Evolutionary conservation across 2,329 filamentous ascomycete genomes (phyloP).

Genomic region (Claviceps sp.): DNA sequence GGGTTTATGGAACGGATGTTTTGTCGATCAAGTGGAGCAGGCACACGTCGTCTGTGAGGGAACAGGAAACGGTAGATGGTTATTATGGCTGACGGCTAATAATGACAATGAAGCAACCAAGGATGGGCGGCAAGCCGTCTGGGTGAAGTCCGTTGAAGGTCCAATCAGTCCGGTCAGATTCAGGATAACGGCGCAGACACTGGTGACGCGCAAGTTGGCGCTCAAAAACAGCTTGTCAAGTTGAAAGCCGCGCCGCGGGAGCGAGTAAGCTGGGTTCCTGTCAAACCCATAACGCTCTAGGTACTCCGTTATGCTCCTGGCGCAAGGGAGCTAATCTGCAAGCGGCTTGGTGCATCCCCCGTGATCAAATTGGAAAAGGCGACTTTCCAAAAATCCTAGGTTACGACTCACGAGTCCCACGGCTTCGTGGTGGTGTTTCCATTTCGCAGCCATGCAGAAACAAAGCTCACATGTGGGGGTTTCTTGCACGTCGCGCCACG

Average conservation of each 20-base stretch:
- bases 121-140: background rate
- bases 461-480: too few relatives aligned
- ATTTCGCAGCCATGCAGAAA: too few relatives aligned
- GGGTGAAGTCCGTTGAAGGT: too few relatives aligned
- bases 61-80: background rate
- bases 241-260: too few relatives aligned
- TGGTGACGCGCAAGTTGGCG: background rate
- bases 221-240: background rate
- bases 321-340: background rate
- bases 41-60: background rate
- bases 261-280: too few relatives aligned
- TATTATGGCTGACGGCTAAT: background rate
- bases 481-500: too few relatives aligned
- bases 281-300: too few relatives aligned
- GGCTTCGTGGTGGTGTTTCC: too few relatives aligned
- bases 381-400: background rate
- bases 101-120: background rate
- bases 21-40: conserved; percentile 21
- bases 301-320: background rate
- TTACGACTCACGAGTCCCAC: too few relatives aligned
- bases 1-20: conserved; percentile 10
- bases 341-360: background rate
- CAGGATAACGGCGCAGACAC: background rate
- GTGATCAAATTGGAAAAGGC: too few relatives aligned
- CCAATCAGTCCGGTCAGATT: background rate